Evolutionary conservation across 306 rosid genomes (phyloP).

Genomic region (Alnus rubra): DNA sequence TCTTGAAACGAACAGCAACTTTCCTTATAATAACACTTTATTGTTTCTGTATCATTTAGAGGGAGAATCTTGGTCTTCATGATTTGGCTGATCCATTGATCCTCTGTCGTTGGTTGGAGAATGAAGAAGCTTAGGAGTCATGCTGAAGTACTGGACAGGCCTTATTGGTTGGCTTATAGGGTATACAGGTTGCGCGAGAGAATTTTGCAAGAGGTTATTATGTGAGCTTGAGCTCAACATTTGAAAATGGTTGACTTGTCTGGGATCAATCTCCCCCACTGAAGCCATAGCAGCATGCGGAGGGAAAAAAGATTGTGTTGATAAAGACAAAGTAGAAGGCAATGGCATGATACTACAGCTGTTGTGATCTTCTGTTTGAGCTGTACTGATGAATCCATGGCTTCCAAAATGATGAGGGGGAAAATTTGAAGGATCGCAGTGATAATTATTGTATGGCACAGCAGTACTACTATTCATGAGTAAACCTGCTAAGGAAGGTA

Average conservation of each 20-base stretch:
- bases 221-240: constrained; percentile 36
- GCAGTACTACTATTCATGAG: constrained; percentile 21
- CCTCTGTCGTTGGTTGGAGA: constrained; percentile 29
- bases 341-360: constrained; percentile 45
- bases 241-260: constrained; percentile 57
- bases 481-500: constrained; percentile 41
- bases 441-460: constrained; percentile 21
- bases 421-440: constrained; percentile 27
- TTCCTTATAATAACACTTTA: not conserved
- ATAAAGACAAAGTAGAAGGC: constrained; percentile 63
- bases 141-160: constrained; percentile 45
- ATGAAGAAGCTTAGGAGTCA: constrained; percentile 44
- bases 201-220: constrained; percentile 24
- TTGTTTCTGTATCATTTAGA: constrained; percentile 38
- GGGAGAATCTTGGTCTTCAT: constrained; percentile 44
- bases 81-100: constrained; percentile 28
- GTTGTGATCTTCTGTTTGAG: constrained; percentile 50
- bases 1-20: not conserved
- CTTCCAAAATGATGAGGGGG: constrained; percentile 32
- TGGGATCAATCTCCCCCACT: constrained; percentile 52
- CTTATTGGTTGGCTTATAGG: constrained; percentile 43
- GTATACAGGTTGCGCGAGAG: constrained; percentile 30
- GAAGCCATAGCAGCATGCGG: constrained; percentile 20
- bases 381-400: constrained; percentile 39
- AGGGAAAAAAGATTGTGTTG: constrained; percentile 45